Evolutionary conservation across 371 early-diverging fungal genomes (phyloP).

Genomic region (Blyttiomyces sp.): DNA sequence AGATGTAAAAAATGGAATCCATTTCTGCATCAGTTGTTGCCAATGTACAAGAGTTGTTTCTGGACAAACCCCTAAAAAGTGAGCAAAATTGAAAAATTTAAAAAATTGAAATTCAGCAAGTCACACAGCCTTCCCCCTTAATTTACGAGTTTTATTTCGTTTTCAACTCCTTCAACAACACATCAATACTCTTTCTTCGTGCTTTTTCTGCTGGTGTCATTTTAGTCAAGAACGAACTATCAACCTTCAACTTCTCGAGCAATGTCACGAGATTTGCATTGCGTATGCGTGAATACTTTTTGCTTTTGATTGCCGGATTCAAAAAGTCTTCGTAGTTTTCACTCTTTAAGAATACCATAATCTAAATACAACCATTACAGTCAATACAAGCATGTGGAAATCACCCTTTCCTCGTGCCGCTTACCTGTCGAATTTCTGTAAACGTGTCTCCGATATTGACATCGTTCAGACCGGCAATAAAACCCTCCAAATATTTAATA

Average conservation of each 20-base stretch:
- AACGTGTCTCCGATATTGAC: slow-evolving; percentile 67
- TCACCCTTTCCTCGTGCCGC: background rate
- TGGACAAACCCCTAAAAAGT: too few species aligned
- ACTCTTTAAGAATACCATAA: slow-evolving; percentile 58
- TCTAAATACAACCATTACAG: slow-evolving; percentile 28
- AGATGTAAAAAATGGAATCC: slow-evolving; percentile 40
- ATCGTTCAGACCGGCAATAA: slow-evolving; percentile 62
- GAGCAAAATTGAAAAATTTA: too few species aligned
- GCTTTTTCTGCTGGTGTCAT: too few species aligned
- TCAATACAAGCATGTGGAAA: background rate
- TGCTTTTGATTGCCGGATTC: slow-evolving; percentile 55
- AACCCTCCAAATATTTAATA: slow-evolving; percentile 70
- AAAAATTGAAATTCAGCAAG: too few species aligned
- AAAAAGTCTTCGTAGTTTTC: slow-evolving; percentile 75
- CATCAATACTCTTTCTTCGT: too few species aligned
- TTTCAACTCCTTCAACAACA: too few species aligned
- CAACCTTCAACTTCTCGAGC: slow-evolving; percentile 72
- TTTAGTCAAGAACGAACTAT: background rate
- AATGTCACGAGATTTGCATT: slow-evolving; percentile 61
- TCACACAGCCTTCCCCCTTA: too few species aligned
- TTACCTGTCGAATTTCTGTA: slow-evolving; percentile 71
- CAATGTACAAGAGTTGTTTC: too few species aligned
- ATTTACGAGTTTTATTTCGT: too few species aligned
- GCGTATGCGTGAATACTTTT: slow-evolving; percentile 62
- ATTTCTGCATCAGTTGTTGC: too few species aligned